Evolutionary conservation across 139 green algal species (phyloP).

Genomic region (Chlamydomonas eustigma): DNA sequence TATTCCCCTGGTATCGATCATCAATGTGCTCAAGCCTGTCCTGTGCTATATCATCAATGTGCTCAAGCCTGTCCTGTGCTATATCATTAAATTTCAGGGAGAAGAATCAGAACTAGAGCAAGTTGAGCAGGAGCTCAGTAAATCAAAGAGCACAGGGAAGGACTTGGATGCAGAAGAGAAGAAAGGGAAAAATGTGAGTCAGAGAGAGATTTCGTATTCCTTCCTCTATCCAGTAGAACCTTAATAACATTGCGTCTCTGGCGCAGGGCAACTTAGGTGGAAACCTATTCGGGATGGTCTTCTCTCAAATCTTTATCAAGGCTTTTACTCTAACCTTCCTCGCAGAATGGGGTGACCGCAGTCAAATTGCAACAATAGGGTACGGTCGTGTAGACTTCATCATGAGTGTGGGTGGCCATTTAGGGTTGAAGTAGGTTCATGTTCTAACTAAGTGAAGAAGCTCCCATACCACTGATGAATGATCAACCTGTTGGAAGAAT

Average conservation of each 20-base stretch:
- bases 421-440: too few relatives aligned
- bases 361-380: constrained; percentile 90
- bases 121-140: constrained; percentile 59
- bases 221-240: not conserved
- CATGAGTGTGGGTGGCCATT: too few relatives aligned
- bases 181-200: constrained; percentile 35
- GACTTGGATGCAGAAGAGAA: constrained; percentile 36
- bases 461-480: too few relatives aligned
- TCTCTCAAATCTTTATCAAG: constrained; percentile 89
- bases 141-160: constrained; percentile 22
- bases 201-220: not conserved
- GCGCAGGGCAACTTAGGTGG: not conserved
- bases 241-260: not conserved
- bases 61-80: too few relatives aligned
- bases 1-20: too few relatives aligned
- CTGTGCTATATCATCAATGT: too few relatives aligned
- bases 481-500: too few relatives aligned
- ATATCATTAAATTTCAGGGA: too few relatives aligned
- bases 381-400: too few relatives aligned
- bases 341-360: constrained; percentile 97
- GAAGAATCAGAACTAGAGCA: constrained; percentile 69
- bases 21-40: too few relatives aligned
- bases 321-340: constrained; percentile 96
- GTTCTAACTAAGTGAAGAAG: too few relatives aligned
- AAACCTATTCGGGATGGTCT: constrained; percentile 45